Base-by-base conservation (phyloP, 345 rosid species). In the Corchorus olitorius region DNA sequence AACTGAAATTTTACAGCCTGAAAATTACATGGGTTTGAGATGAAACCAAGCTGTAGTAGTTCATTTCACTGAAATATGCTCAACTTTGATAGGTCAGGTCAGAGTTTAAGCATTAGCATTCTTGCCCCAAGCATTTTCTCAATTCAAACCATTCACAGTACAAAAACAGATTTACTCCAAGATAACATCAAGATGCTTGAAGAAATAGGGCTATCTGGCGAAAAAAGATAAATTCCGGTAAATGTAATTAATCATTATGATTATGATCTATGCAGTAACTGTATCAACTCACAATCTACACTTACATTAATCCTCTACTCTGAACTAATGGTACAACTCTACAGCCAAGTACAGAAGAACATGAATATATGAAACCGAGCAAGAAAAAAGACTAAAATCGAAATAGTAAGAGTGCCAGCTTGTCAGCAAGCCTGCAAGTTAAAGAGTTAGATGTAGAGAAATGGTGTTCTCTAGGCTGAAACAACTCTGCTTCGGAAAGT, bases 261-360 rank as follows among this genome's bases (percentile, higher is more conserved):
- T 43, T 65, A 66, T 66, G 53, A 20, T 72, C 66, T 67, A 52
- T 17, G 68, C 72, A 67, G 37, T 59, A 65, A 53, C 37, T 66
- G 19, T 43, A 62, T 55, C 61, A 70, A 33, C 33, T 74, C 55
- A n/a, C 15, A 71, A 35, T 81, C 70, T 52, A 64, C 46, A 56
- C 69, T 64, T 22, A 33, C 64, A 81, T 68, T 54, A 54, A 58
- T 71, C 68, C 68, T 74, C 58, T 70, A 55, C 48, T 58, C 66
- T 52, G 59, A 67, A 48, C 49, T 65, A 80, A 75, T 27, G 41
- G 73, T 53, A 69, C 56, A 78, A 50, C 77, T 64, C 77, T 70
- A 59, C 65, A 59, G 27, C 53, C 41, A 70, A 63, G 62, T 58
- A 63, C 16, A 41, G 60, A 78, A 50, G 16, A 56, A 19, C 53